A percentile compares a stretch with the other conserved stretches of the same genome.
Conservation (phyloP, 768 basidiomycete genomes). For the Lentinula sp. region DNA sequence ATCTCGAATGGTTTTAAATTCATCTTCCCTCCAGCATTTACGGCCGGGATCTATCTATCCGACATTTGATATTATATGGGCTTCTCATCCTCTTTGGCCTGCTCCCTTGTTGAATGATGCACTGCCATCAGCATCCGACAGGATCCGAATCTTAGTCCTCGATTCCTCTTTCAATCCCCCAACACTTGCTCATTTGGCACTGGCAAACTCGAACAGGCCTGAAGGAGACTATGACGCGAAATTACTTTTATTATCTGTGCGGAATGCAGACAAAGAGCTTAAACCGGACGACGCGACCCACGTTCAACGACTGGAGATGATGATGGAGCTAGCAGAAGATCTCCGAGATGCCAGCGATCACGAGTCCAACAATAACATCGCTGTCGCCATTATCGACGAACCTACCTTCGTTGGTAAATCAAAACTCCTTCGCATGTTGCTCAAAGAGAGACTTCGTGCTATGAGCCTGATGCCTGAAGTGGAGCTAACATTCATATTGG, state of each 20-base stretch:
- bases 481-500: conserved; percentile 68
- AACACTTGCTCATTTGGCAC: conserved; percentile 75
- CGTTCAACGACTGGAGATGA: conserved; percentile 84
- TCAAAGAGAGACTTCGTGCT: conserved; percentile 29
- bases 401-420: conserved; percentile 89
- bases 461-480: conserved; percentile 9
- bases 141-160: conserved; percentile 61
- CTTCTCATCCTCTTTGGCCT: conserved; percentile 64
- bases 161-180: conserved; percentile 96
- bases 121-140: not conserved
- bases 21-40: conserved; percentile 25
- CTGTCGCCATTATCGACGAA: conserved; percentile 79
- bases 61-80: conserved; percentile 54
- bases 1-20: not conserved
- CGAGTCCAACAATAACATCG: conserved; percentile 39
- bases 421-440: conserved; percentile 43
- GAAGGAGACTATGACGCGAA: conserved; percentile 57
- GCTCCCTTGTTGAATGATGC: conserved; percentile 24
- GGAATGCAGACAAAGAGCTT: conserved; percentile 80
- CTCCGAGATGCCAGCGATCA: conserved; percentile 19
- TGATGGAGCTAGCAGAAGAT: conserved; percentile 58
- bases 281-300: conserved; percentile 68
- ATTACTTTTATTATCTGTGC: conserved; percentile 75
- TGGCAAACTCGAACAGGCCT: conserved; percentile 45
- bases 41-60: conserved; percentile 37